A percentile compares a stretch with the other conserved stretches of the same genome.
phyloP scores from a whole-genome alignment of 805 yeast genomes.

The Saccharomyces eubayanus region DNA sequence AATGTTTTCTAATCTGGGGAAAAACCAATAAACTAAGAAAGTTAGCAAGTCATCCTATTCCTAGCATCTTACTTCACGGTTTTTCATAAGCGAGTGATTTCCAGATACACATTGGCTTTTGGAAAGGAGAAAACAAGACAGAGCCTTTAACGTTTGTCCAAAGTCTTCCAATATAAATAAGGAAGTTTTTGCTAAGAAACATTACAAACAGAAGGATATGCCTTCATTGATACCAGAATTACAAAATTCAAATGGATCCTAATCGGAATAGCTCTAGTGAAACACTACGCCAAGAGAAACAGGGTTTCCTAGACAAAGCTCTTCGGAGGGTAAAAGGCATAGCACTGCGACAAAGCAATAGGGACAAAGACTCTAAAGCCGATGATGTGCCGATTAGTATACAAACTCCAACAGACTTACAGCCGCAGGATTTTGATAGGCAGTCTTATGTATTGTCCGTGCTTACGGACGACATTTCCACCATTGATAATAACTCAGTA shows the following conservation, averaged over 20 bases:
- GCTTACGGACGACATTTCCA: background rate
- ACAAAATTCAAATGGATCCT: background rate
- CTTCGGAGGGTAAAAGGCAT: conserved; percentile 2
- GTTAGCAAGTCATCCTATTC: background rate
- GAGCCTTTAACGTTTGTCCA: background rate
- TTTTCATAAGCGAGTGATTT: background rate
- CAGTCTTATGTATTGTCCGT: background rate
- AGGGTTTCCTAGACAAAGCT: conserved; percentile 3
- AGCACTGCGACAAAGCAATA: conserved; percentile 1
- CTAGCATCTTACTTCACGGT: background rate
- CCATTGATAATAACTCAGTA: conserved; percentile 12
- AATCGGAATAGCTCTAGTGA: background rate
- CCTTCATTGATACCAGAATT: background rate
- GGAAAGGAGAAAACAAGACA: background rate
- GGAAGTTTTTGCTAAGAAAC: background rate
- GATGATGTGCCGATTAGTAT: background rate
- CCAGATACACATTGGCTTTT: background rate
- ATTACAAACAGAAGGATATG: background rate
- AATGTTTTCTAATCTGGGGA: background rate
- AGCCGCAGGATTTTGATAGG: background rate
- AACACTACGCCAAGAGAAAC: background rate
- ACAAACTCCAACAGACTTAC: background rate
- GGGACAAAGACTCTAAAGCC: background rate
- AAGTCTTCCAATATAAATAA: background rate
- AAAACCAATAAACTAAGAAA: background rate